A percentile compares a stretch with the other conserved stretches of the same genome.
phyloP scores from a whole-genome alignment of 2,329 filamentous ascomycete species.

The Trichothecium sympodiale region DNA sequence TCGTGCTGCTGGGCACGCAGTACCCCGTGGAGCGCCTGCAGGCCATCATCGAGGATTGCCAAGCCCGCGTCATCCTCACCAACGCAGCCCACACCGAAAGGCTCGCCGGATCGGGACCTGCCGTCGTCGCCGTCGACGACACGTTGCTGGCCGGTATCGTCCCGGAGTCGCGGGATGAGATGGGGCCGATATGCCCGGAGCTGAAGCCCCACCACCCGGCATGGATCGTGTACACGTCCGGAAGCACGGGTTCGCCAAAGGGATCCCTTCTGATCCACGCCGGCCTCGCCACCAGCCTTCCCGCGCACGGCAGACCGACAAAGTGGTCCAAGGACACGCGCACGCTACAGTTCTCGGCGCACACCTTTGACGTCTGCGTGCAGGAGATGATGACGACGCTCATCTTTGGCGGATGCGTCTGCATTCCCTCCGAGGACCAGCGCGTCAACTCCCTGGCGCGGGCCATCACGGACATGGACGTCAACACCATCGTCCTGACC shows the following conservation, averaged over 20 bases:
- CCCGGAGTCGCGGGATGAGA: background rate
- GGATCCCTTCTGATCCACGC: slow-evolving; percentile 3
- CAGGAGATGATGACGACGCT: slow-evolving; percentile 12
- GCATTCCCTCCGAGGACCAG: slow-evolving; percentile 24
- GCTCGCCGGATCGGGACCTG: background rate
- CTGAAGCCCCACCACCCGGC: slow-evolving; percentile 1
- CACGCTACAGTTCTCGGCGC: slow-evolving; percentile 26
- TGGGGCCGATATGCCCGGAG: slow-evolving; percentile 2
- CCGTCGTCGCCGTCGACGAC: slow-evolving; percentile 3
- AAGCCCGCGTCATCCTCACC: slow-evolving; percentile 1
- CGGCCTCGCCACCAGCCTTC: slow-evolving; percentile 3
- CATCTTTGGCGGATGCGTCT: slow-evolving; percentile 10
- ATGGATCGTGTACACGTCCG: slow-evolving; percentile 5
- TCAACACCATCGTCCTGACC: slow-evolving; percentile 10
- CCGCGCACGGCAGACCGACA: slow-evolving; percentile 1
- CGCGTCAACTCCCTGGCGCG: slow-evolving; percentile 23
- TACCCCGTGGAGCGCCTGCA: background rate
- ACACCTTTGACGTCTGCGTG: slow-evolving; percentile 38
- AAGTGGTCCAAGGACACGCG: slow-evolving; percentile 2
- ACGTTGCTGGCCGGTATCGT: slow-evolving; percentile 1
- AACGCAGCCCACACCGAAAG: slow-evolving; percentile 2
- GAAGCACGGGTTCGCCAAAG: slow-evolving; percentile 4
- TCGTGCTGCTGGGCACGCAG: slow-evolving; percentile 3
- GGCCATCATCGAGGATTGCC: slow-evolving; percentile 2
- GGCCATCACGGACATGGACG: slow-evolving; percentile 7